phyloP scores from a whole-genome alignment of 805 yeast genomes.

The Barnettozyma vustinii region DNA sequence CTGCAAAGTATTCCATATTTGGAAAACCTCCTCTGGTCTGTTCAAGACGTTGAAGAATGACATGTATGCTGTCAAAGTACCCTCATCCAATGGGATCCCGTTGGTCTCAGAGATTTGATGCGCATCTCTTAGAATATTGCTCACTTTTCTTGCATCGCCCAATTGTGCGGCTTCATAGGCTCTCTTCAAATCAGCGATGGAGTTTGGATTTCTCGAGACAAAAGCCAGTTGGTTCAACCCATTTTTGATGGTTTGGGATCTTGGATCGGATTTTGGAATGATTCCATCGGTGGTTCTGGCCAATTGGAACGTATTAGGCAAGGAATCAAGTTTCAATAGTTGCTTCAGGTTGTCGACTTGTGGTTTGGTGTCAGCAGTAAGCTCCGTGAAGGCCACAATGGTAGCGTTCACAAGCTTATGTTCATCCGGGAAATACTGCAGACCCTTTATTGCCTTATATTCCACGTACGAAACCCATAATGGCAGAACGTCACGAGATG shows the following conservation, averaged over 20 bases:
- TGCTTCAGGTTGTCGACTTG: constrained; percentile 10
- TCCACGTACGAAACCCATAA: constrained; percentile 23
- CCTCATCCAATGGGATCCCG: constrained; percentile 33
- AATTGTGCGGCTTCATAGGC: constrained; percentile 15
- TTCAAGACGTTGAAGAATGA: constrained; percentile 36
- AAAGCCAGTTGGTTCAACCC: constrained; percentile 9
- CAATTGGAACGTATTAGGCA: constrained; percentile 6
- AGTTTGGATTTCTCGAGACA: constrained; percentile 19
- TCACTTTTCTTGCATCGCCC: constrained; percentile 16
- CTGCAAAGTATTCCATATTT: constrained; percentile 47
- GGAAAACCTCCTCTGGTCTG: constrained; percentile 32
- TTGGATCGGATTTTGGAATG: constrained; percentile 7
- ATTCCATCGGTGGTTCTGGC: background rate
- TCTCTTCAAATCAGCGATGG: constrained; percentile 12
- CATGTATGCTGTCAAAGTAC: constrained; percentile 41
- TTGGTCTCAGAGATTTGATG: constrained; percentile 23
- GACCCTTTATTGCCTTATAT: constrained; percentile 8
- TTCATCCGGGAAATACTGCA: background rate
- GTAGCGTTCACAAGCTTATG: constrained; percentile 2
- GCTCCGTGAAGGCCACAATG: constrained; percentile 18
- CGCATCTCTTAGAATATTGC: constrained; percentile 13
- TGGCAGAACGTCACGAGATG: constrained; percentile 11
- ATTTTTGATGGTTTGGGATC: constrained; percentile 5
- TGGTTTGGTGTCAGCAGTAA: constrained; percentile 3
- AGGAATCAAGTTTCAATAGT: constrained; percentile 12